Percentiles rank a stretch among this genome's conserved stretches.
Conservation (phyloP, 1,284 basidiomycete genomes). For the Amylostereum areolatum region DNA sequence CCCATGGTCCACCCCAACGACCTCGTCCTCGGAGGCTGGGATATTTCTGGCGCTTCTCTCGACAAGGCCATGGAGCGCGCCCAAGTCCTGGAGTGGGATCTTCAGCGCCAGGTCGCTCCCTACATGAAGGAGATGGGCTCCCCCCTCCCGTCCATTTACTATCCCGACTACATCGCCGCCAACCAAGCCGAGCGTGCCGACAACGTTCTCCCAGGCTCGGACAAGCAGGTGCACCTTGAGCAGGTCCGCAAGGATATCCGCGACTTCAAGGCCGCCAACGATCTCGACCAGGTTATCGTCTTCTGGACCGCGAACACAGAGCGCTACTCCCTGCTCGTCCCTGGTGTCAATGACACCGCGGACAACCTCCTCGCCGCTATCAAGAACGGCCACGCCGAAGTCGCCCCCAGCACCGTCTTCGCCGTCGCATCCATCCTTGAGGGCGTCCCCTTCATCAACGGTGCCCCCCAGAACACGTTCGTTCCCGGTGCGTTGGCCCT, state of each 20-base stretch:
- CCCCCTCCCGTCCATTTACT: constrained; percentile 95
- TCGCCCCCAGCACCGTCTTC: constrained; percentile 94
- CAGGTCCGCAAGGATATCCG: constrained; percentile 91
- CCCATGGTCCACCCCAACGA: constrained; percentile 99
- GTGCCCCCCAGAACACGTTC: constrained; percentile 98
- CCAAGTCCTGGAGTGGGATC: constrained; percentile 93
- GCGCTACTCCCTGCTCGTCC: constrained; percentile 92
- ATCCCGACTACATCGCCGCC: constrained; percentile 93
- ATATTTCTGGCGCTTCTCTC: constrained; percentile 83
- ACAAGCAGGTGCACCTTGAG: constrained; percentile 92
- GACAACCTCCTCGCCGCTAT: constrained; percentile 84
- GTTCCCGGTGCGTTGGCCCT: constrained; percentile 94
- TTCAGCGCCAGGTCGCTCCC: constrained; percentile 92
- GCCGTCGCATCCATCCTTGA: constrained; percentile 96
- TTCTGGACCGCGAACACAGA: constrained; percentile 99
- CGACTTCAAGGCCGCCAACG: constrained; percentile 83
- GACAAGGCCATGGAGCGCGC: constrained; percentile 94
- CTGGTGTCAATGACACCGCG: constrained; percentile 94
- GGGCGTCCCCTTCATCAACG: constrained; percentile 94
- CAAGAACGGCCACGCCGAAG: constrained; percentile 82
- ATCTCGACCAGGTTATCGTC: constrained; percentile 83
- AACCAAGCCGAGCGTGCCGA: constrained; percentile 97
- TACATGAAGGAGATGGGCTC: constrained; percentile 77
- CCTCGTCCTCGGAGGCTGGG: constrained; percentile 97
- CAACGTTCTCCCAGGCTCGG: constrained; percentile 80